phyloP scores from a whole-genome alignment of 805 yeast genomes.

The Brettanomyces bruxellensis region DNA sequence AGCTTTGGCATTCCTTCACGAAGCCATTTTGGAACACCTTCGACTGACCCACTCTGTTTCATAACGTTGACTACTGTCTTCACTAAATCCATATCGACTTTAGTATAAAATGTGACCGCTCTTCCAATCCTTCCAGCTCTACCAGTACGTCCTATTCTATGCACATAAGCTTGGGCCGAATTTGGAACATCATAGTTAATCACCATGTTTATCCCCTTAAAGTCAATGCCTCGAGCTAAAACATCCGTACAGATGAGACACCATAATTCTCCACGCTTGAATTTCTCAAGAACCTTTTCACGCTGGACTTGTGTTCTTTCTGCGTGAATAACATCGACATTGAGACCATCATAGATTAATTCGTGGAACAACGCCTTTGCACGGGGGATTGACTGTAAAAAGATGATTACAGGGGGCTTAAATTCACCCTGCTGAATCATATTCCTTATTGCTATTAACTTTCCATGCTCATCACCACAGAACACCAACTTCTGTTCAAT shows the following conservation, averaged over 20 bases:
- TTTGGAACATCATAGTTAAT: conserved; percentile 96
- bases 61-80: conserved; percentile 87
- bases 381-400: conserved; percentile 83
- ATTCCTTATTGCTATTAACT: conserved; percentile 82
- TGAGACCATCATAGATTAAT: conserved; percentile 79
- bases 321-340: conserved; percentile 93
- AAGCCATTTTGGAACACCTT: conserved; percentile 74
- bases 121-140: conserved; percentile 83
- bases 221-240: conserved; percentile 92
- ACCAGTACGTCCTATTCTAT: conserved; percentile 97
- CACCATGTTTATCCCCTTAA: conserved; percentile 89
- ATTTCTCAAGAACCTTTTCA: conserved; percentile 72
- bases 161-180: conserved; percentile 90
- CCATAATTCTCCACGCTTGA: conserved; percentile 90
- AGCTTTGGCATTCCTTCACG: conserved; percentile 52
- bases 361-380: conserved; percentile 96
- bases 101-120: conserved; percentile 90
- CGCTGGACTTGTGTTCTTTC: conserved; percentile 87
- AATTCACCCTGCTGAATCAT: conserved; percentile 77
- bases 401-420: conserved; percentile 87
- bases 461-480: conserved; percentile 95
- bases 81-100: conserved; percentile 69
- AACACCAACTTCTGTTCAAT: conserved; percentile 78
- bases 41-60: conserved; percentile 78
- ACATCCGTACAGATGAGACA: conserved; percentile 95